Percentiles rank a stretch among this genome's conserved stretches.
Conservation (phyloP, 202 grass and related monocot species). For the Tripidium arundinaceum region DNA sequence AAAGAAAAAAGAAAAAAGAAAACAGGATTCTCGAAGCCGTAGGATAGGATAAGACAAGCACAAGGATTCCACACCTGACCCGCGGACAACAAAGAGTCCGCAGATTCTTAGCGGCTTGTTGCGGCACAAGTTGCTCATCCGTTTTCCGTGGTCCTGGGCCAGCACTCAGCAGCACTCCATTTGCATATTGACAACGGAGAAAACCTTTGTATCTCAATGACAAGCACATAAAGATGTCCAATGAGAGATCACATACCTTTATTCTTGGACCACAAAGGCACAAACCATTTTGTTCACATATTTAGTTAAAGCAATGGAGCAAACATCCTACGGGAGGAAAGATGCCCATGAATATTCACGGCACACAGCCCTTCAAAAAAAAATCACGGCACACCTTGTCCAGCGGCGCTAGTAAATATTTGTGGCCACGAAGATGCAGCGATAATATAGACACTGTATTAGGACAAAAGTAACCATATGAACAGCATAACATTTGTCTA, state of each 20-base stretch:
- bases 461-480: neutral
- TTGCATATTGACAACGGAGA: neutral
- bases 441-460: neutral
- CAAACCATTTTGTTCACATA: neutral
- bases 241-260: neutral
- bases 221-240: neutral
- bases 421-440: neutral
- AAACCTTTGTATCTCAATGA: neutral
- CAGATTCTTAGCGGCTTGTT: neutral
- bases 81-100: conserved; percentile 9
- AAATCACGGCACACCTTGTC: neutral
- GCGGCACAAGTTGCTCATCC: neutral
- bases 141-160: neutral
- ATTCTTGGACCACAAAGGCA: conserved; percentile 20
- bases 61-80: conserved; percentile 13
- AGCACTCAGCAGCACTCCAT: conserved; percentile 8
- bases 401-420: neutral
- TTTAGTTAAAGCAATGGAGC: neutral
- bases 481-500: neutral
- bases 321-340: neutral
- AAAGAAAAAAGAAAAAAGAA: no score
- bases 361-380: no score
- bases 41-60: conserved; percentile 10
- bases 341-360: neutral
- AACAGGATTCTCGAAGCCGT: neutral